phyloP scores from a whole-genome alignment of 2,329 filamentous ascomycete genomes.

The Coniochaeta pulveracea region DNA sequence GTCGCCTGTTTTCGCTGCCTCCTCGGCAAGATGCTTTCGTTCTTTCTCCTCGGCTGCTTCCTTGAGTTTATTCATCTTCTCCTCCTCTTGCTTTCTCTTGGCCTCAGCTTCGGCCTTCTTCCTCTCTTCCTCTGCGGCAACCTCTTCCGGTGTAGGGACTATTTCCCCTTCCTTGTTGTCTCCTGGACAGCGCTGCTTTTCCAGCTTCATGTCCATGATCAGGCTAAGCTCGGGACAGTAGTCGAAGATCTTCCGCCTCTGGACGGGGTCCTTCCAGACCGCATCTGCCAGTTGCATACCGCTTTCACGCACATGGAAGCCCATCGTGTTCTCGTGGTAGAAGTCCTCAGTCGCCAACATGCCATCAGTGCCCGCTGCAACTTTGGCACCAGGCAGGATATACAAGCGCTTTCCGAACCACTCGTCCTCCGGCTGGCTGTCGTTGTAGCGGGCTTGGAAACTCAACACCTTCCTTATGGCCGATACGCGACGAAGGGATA shows the following conservation, averaged over 20 bases:
- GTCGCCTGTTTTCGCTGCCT: constrained; percentile 1
- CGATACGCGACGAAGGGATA: constrained; percentile 40
- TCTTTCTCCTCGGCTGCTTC: constrained; percentile 5
- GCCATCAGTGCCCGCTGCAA: constrained; percentile 28
- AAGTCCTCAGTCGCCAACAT: constrained; percentile 38
- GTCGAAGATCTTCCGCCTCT: constrained; percentile 35
- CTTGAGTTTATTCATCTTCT: constrained; percentile 4
- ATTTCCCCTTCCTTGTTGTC: constrained; percentile 19
- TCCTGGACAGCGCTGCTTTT: constrained; percentile 31
- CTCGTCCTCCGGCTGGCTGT: constrained; percentile 40
- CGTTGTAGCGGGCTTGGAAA: constrained; percentile 37
- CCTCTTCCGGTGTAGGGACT: constrained; percentile 8
- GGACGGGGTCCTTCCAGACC: constrained; percentile 32
- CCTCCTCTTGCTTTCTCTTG: constrained; percentile 4
- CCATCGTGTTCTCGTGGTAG: constrained; percentile 39
- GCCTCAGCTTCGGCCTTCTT: constrained; percentile 2
- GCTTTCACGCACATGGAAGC: constrained; percentile 37
- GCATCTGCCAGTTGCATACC: constrained; percentile 26
- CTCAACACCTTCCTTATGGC: constrained; percentile 34
- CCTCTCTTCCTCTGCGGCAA: constrained; percentile 4
- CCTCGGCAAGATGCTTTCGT: constrained; percentile 3
- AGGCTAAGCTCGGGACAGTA: constrained; percentile 46
- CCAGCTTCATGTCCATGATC: constrained; percentile 45
- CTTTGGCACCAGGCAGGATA: constrained; percentile 32
- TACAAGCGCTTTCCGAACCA: constrained; percentile 41